phyloP scores from a whole-genome alignment of 73 alveolate genomes.

The Paramecium caudatum region DNA sequence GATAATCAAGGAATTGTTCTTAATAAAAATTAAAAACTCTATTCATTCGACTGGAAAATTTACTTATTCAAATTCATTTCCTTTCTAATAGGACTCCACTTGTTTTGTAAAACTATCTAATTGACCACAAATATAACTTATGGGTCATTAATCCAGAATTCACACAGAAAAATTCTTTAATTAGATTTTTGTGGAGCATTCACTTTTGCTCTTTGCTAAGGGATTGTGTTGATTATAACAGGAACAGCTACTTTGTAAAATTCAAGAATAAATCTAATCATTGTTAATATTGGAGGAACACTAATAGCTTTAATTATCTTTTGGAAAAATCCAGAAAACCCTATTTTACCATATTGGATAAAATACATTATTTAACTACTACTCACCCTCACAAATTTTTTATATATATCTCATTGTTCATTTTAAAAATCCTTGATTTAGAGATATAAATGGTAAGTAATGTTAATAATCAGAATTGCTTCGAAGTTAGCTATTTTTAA shows the following conservation, averaged over 20 bases:
- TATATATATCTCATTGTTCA: background rate
- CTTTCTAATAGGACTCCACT: no score
- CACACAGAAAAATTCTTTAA: no score
- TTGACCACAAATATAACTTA: no score
- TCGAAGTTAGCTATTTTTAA: background rate
- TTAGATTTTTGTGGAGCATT: background rate
- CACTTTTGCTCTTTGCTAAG: background rate
- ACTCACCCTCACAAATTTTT: background rate
- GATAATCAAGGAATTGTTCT: no score
- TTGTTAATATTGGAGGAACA: background rate
- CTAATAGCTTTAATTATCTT: background rate
- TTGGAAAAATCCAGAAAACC: background rate
- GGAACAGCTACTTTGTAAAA: background rate
- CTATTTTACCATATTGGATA: background rate
- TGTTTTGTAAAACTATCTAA: no score
- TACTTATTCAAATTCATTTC: no score
- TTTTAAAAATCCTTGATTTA: background rate
- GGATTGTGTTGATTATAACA: background rate
- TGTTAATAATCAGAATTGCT: background rate
- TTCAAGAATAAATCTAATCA: no score
- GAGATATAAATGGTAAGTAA: background rate
- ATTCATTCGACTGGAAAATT: no score
- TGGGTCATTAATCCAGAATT: no score
- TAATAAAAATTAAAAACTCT: no score
- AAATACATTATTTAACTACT: background rate